Percentiles rank a stretch among this genome's conserved stretches.
These are phyloP conservation scores for Oryza coarctata DNA, from an alignment of 176 grass and related monocot species.

Conservation along the genomic window DNA sequence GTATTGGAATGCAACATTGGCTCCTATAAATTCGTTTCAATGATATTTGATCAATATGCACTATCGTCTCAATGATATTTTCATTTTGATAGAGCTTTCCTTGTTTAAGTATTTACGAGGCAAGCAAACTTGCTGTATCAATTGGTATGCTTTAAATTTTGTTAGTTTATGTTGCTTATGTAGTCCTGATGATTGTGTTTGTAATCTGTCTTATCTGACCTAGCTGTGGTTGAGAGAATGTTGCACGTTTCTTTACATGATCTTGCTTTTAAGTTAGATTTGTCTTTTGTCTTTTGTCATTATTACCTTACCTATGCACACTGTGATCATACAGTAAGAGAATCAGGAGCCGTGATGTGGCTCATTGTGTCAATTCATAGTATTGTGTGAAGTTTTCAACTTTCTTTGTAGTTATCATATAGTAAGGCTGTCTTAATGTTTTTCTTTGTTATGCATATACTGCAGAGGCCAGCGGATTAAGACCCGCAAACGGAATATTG, in stretches of 20 bases:
- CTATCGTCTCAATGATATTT: neutral
- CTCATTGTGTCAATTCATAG: neutral
- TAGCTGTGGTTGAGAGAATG: neutral
- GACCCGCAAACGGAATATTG: constrained; percentile 98
- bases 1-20: neutral
- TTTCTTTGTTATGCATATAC: constrained; percentile 21
- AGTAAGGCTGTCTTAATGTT: neutral
- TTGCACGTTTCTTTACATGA: neutral
- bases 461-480: constrained; percentile 96
- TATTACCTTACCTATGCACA: neutral
- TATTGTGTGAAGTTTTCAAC: neutral
- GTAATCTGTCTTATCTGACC: neutral
- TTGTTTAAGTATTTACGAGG: neutral
- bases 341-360: constrained; percentile 19
- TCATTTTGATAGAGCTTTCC: neutral
- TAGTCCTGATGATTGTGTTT: neutral
- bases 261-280: neutral
- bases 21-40: neutral
- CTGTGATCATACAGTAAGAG: neutral
- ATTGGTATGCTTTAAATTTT: neutral
- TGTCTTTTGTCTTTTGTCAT: neutral
- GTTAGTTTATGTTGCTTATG: neutral
- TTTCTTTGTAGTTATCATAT: neutral
- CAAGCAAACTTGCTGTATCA: neutral
- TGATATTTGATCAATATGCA: neutral